Conservation (phyloP, 352 stramenopile species). For the Phytophthora lateralis region DNA sequence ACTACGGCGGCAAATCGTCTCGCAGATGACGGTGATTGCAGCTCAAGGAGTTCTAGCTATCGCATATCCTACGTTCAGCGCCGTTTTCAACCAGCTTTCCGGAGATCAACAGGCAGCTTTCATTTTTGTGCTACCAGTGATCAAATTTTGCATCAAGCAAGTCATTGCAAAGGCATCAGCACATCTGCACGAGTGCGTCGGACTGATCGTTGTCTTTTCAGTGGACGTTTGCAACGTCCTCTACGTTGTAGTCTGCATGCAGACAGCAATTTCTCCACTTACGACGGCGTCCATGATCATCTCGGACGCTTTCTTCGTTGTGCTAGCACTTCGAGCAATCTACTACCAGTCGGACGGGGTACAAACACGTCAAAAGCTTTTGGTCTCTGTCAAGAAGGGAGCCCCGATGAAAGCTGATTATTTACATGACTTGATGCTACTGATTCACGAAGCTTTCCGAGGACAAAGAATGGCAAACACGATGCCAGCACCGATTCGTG, state of each 20-base stretch:
- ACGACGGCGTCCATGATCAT: conserved; percentile 13
- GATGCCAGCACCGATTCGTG: conserved; percentile 11
- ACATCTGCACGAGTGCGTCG: conserved; percentile 23
- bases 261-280: conserved; percentile 14
- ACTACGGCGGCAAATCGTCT: conserved; percentile 7
- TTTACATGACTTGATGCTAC: not conserved
- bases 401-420: not conserved
- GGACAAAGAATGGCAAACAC: not conserved
- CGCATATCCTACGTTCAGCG: conserved; percentile 18
- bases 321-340: conserved; percentile 2
- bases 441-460: conserved; percentile 9
- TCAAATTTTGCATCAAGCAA: conserved; percentile 22
- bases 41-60: conserved; percentile 13
- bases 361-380: too few species aligned
- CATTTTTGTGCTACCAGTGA: conserved; percentile 5
- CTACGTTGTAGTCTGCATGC: conserved; percentile 25
- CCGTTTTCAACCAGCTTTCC: conserved; percentile 13
- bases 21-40: conserved; percentile 11
- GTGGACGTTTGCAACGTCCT: conserved; percentile 37
- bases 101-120: conserved; percentile 4
- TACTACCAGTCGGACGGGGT: not conserved
- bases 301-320: conserved; percentile 12
- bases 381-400: too few species aligned
- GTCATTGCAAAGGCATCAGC: conserved; percentile 1
- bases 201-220: not conserved